Conservation (phyloP, 352 stramenopile genomes). For the Globisporangium takayamanum region DNA sequence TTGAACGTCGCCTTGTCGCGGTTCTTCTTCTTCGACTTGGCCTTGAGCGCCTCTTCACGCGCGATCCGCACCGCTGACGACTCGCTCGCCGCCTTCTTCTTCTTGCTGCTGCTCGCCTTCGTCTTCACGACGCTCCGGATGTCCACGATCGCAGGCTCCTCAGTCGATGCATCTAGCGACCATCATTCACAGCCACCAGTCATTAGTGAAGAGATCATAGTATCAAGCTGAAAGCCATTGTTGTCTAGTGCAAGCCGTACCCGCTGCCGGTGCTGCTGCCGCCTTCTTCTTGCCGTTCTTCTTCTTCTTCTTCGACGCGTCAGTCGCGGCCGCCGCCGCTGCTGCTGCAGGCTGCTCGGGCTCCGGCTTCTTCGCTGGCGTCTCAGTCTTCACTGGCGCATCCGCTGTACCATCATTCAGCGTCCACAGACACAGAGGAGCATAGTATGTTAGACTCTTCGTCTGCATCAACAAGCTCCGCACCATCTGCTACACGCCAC, state of each 20-base stretch:
- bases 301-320: slow-evolving; percentile 55
- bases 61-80: slow-evolving; percentile 56
- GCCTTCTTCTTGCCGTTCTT: slow-evolving; percentile 57
- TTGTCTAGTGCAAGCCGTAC: slow-evolving; percentile 1
- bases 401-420: background rate
- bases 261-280: slow-evolving; percentile 4
- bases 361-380: slow-evolving; percentile 38
- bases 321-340: slow-evolving; percentile 15
- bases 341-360: slow-evolving; percentile 19
- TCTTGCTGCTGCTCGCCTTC: slow-evolving; percentile 29
- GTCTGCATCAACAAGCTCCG: background rate
- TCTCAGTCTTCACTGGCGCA: slow-evolving; percentile 27
- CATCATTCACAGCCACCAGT: background rate
- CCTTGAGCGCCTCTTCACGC: slow-evolving; percentile 59
- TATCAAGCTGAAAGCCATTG: background rate
- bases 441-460: background rate
- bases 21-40: slow-evolving; percentile 70
- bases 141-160: slow-evolving; percentile 39
- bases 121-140: slow-evolving; percentile 71
- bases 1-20: slow-evolving; percentile 73
- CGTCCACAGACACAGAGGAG: background rate
- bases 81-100: slow-evolving; percentile 67
- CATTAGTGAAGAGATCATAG: no score
- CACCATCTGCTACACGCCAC: no score
- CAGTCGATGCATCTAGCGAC: slow-evolving; percentile 11